These are phyloP conservation scores for Pythium myriotylum DNA, from an alignment of 352 stramenopile genomes.

Conservation along the genomic window DNA sequence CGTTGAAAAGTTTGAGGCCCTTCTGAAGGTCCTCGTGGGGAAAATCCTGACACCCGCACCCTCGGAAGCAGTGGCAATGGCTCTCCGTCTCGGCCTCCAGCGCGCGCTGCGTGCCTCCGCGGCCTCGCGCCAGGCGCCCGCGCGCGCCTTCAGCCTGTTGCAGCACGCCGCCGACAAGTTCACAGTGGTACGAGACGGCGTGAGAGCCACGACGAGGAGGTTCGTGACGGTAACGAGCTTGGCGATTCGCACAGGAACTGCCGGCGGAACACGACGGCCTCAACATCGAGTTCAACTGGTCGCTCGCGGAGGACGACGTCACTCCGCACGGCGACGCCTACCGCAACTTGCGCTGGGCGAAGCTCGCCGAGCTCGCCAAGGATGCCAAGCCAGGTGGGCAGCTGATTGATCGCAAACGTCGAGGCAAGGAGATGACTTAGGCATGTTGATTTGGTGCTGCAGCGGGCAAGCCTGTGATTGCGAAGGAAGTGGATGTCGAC, in stretches of 20 bases:
- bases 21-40: slow-evolving; percentile 53
- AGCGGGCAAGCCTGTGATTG: slow-evolving; percentile 59
- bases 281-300: slow-evolving; percentile 90
- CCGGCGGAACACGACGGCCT: slow-evolving; percentile 77
- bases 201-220: too few species aligned
- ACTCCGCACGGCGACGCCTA: slow-evolving; percentile 78
- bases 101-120: slow-evolving; percentile 44
- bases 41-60: slow-evolving; percentile 15
- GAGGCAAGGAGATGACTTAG: too few species aligned
- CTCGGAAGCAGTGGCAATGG: slow-evolving; percentile 40
- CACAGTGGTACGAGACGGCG: slow-evolving; percentile 70
- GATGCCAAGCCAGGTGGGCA: slow-evolving; percentile 58
- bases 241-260: slow-evolving; percentile 49
- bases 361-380: slow-evolving; percentile 67
- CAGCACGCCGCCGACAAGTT: slow-evolving; percentile 80
- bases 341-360: slow-evolving; percentile 72
- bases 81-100: slow-evolving; percentile 63
- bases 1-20: slow-evolving; percentile 62
- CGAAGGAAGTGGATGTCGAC: slow-evolving; percentile 71
- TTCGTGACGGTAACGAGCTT: too few species aligned
- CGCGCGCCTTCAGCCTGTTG: slow-evolving; percentile 48
- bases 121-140: slow-evolving; percentile 18
- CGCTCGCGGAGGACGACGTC: slow-evolving; percentile 78
- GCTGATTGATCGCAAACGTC: too few species aligned
- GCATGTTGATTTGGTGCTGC: not conserved